phyloP scores from a whole-genome alignment of 2,329 filamentous ascomycete species.

The Penicillium sp. region DNA sequence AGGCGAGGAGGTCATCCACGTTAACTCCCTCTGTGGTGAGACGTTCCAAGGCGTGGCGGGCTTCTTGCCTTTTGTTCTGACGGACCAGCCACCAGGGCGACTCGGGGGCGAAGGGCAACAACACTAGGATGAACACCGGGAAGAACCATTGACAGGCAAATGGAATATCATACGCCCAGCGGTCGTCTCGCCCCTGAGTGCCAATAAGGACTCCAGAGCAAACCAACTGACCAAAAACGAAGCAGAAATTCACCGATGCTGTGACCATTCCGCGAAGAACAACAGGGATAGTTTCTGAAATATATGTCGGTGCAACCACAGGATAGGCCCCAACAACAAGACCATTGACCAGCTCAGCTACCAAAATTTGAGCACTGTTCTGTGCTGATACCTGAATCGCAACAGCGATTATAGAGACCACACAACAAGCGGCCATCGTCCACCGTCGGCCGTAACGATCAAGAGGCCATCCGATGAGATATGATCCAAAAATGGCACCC shows the following conservation, averaged over 20 bases:
- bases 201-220: conserved; percentile 28
- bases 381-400: conserved; percentile 47
- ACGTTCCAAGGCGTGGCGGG: not conserved
- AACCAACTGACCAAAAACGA: conserved; percentile 35
- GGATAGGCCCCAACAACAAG: conserved; percentile 55
- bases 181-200: conserved; percentile 24
- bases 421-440: conserved; percentile 38
- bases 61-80: not conserved
- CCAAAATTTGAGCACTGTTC: conserved; percentile 38
- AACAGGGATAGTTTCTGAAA: conserved; percentile 39
- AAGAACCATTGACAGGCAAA: conserved; percentile 44
- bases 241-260: conserved; percentile 48
- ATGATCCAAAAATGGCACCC: conserved; percentile 63
- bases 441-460: conserved; percentile 46
- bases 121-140: not conserved
- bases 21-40: not conserved
- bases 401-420: conserved; percentile 38
- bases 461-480: conserved; percentile 63
- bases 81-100: not conserved
- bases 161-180: conserved; percentile 44
- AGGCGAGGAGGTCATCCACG: not conserved
- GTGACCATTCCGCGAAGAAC: conserved; percentile 48
- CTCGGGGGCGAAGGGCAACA: not conserved
- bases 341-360: conserved; percentile 60
- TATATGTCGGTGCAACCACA: conserved; percentile 51